A percentile compares a stretch with the other conserved stretches of the same genome.
These are phyloP conservation scores for Striga hermonthica DNA, from an alignment of 305 asterid species.

Conservation along the genomic window DNA sequence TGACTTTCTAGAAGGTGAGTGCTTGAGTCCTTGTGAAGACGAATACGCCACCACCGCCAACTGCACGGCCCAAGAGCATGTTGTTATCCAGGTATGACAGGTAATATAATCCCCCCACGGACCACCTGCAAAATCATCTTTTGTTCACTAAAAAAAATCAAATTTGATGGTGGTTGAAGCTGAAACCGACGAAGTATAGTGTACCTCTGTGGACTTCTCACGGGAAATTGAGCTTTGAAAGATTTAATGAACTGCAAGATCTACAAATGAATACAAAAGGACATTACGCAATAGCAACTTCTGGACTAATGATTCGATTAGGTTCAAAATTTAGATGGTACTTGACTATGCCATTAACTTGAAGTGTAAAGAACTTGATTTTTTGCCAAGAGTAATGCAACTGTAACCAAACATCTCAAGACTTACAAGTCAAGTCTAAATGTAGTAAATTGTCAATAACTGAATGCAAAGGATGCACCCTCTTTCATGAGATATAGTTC, in stretches of 20 bases:
- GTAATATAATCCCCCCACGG: constrained; percentile 84
- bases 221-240: constrained; percentile 72
- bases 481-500: neutral
- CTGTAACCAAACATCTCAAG: neutral
- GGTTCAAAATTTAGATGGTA: constrained; percentile 1
- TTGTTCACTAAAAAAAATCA: constrained; percentile 4
- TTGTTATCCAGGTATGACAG: constrained; percentile 72
- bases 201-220: constrained; percentile 52
- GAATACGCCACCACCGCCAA: constrained; percentile 88
- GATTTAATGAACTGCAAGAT: constrained; percentile 70
- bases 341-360: constrained; percentile 20
- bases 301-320: neutral
- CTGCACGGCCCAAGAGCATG: constrained; percentile 85
- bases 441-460: neutral
- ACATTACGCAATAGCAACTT: constrained; percentile 2
- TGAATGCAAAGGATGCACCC: constrained; percentile 2
- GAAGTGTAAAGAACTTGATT: constrained; percentile 9
- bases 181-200: neutral
- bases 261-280: constrained; percentile 33
- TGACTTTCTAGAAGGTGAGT: constrained; percentile 27
- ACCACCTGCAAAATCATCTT: constrained; percentile 41
- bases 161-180: constrained; percentile 6
- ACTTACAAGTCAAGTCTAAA: neutral
- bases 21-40: constrained; percentile 71
- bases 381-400: neutral